Percentiles rank a stretch among this genome's conserved stretches.
These are phyloP conservation scores for Iberis pinnata DNA, from an alignment of 345 rosid species.

Conservation along the genomic window DNA sequence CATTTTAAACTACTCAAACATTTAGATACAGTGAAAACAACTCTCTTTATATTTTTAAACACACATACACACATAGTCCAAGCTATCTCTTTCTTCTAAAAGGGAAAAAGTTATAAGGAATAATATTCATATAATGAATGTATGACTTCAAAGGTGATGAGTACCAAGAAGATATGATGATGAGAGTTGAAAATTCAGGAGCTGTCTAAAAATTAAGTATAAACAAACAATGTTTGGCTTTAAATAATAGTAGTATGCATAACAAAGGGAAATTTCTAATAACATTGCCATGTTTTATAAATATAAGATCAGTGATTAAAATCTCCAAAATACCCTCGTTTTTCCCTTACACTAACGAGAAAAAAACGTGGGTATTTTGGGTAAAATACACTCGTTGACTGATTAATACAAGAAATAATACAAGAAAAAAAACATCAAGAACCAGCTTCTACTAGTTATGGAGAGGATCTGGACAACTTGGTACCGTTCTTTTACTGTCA, in stretches of 20 bases:
- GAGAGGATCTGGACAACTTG: slow-evolving; percentile 94
- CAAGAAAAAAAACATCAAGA: background rate
- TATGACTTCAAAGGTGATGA: too few species aligned
- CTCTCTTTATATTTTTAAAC: too few species aligned
- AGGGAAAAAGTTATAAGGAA: background rate
- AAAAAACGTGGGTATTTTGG: slow-evolving; percentile 37
- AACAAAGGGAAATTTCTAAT: too few species aligned
- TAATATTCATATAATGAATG: too few species aligned
- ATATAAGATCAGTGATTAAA: slow-evolving; percentile 21
- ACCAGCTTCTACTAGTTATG: slow-evolving; percentile 49
- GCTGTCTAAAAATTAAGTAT: too few species aligned
- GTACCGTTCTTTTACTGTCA: slow-evolving; percentile 61
- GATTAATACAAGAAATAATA: background rate
- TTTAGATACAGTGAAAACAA: background rate
- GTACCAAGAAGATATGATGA: too few species aligned
- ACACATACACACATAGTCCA: too few species aligned
- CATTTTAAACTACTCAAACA: slow-evolving; percentile 21
- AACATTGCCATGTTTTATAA: background rate
- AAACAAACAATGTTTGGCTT: too few species aligned
- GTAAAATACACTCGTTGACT: slow-evolving; percentile 20
- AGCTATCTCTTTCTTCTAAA: too few species aligned
- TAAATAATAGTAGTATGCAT: too few species aligned
- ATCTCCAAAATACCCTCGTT: slow-evolving; percentile 35
- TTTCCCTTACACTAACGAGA: slow-evolving; percentile 21
- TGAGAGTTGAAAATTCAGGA: too few species aligned